Percentiles rank a stretch among this genome's conserved stretches.
phyloP scores from a whole-genome alignment of 257 asterid genomes.

The Fraxinus americana region DNA sequence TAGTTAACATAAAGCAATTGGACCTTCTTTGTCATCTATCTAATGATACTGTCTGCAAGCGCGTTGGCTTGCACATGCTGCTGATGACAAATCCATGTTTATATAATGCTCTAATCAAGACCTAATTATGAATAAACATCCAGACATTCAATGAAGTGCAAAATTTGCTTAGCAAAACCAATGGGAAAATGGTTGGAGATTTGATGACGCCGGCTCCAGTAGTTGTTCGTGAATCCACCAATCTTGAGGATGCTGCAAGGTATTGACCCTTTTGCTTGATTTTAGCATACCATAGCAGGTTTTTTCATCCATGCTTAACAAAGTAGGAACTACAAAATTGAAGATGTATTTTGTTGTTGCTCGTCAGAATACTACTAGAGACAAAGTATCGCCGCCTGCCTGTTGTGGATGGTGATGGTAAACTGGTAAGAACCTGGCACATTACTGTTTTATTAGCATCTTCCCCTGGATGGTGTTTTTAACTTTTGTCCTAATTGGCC shows the following conservation, averaged over 20 bases:
- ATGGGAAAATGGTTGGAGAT: conserved; percentile 76
- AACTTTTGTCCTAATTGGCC: not conserved
- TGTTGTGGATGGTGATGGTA: conserved; percentile 72
- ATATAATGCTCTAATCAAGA: too few relatives aligned
- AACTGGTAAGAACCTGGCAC: conserved; percentile 59
- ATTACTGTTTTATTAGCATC: not conserved
- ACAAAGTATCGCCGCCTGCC: conserved; percentile 85
- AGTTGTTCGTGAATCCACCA: conserved; percentile 71
- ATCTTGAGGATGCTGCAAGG: conserved; percentile 98
- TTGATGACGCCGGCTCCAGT: conserved; percentile 84
- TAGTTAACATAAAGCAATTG: too few relatives aligned
- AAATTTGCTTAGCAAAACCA: conserved; percentile 69
- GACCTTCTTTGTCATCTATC: not conserved
- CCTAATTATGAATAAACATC: not conserved
- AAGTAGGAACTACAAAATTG: conserved; percentile 19
- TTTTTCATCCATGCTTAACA: conserved; percentile 6
- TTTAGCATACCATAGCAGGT: not conserved
- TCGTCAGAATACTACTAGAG: conserved; percentile 63
- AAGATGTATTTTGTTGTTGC: conserved; percentile 11
- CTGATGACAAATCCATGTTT: not conserved
- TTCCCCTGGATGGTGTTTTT: not conserved
- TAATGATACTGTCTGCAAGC: not conserved
- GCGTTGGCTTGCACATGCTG: not conserved
- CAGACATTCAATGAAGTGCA: conserved; percentile 84
- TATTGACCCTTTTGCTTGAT: conserved; percentile 23